phyloP scores from a whole-genome alignment of 768 basidiomycete genomes.

The Leccinum subgranulosum region DNA sequence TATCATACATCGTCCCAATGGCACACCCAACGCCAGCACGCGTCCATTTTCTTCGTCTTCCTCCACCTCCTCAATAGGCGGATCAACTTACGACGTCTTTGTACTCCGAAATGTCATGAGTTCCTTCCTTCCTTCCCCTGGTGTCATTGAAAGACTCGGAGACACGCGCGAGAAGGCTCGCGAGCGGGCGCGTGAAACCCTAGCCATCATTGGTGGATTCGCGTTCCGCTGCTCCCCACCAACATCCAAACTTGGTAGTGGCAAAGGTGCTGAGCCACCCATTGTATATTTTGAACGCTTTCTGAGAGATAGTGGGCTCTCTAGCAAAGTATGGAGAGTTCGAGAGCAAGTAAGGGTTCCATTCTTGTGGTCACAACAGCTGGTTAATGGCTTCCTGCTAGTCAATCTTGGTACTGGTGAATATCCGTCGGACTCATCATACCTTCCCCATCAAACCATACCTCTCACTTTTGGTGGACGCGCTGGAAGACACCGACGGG shows the following conservation, averaged over 20 bases:
- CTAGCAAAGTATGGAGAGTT: constrained; percentile 82
- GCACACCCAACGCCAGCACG: constrained; percentile 22
- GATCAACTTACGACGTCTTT: constrained; percentile 47
- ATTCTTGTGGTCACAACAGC: background rate
- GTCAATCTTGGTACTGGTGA: constrained; percentile 66
- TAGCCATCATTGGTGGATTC: constrained; percentile 70
- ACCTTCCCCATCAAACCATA: constrained; percentile 81
- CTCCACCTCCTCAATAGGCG: constrained; percentile 44
- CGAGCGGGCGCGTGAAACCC: constrained; percentile 68
- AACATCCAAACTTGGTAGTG: constrained; percentile 43
- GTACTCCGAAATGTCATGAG: constrained; percentile 65
- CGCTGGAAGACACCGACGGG: constrained; percentile 87
- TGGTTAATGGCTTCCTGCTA: constrained; percentile 20
- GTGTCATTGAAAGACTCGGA: constrained; percentile 79
- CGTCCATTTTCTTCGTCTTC: constrained; percentile 50
- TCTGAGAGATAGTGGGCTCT: constrained; percentile 67
- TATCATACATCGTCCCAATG: constrained; percentile 44
- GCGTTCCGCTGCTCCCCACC: constrained; percentile 58
- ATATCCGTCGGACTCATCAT: constrained; percentile 67
- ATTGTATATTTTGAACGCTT: constrained; percentile 67
- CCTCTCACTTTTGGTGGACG: constrained; percentile 73
- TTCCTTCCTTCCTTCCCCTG: constrained; percentile 72
- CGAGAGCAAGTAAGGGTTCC: constrained; percentile 71
- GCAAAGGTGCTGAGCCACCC: constrained; percentile 69
- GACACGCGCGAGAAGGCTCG: constrained; percentile 70